These are phyloP conservation scores for Chlorencoelia australis DNA, from an alignment of 2,329 filamentous ascomycete species.

Conservation along the genomic window DNA sequence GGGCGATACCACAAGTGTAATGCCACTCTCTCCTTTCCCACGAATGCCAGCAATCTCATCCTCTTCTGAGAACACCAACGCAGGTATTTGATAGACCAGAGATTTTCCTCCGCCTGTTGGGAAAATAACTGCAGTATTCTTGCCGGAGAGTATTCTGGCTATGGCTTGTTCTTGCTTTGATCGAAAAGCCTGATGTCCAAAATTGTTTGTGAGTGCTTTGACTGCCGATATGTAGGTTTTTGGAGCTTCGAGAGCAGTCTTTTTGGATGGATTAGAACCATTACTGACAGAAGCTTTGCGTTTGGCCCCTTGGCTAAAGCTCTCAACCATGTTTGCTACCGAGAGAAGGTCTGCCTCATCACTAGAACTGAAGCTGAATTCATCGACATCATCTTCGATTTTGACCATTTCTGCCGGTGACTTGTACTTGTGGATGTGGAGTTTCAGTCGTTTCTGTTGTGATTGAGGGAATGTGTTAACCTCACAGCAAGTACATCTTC, in stretches of 20 bases:
- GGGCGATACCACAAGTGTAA: constrained; percentile 47
- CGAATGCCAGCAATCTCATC: constrained; percentile 25
- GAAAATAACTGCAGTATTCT: constrained; percentile 34
- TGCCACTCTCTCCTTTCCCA: constrained; percentile 27
- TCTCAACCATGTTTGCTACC: constrained; percentile 3
- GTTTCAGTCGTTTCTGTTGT: background rate
- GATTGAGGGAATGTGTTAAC: background rate
- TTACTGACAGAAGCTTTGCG: constrained; percentile 4
- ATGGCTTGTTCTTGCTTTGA: constrained; percentile 37
- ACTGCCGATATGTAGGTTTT: constrained; percentile 18
- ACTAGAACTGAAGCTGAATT: constrained; percentile 13
- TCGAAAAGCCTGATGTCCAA: constrained; percentile 33
- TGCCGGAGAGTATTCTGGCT: constrained; percentile 32
- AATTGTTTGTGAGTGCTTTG: constrained; percentile 30
- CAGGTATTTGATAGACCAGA: constrained; percentile 35
- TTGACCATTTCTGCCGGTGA: background rate
- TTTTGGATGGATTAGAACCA: constrained; percentile 4
- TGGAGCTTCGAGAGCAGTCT: background rate
- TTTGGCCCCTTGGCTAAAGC: constrained; percentile 1
- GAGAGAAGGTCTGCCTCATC: constrained; percentile 13
- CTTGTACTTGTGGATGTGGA: no score
- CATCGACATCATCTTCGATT: constrained; percentile 4
- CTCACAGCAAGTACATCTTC: no score
- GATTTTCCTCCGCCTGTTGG: constrained; percentile 34
- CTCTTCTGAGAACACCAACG: constrained; percentile 32